phyloP scores from a whole-genome alignment of 371 early-diverging fungal genomes.

The Circinella minor region DNA sequence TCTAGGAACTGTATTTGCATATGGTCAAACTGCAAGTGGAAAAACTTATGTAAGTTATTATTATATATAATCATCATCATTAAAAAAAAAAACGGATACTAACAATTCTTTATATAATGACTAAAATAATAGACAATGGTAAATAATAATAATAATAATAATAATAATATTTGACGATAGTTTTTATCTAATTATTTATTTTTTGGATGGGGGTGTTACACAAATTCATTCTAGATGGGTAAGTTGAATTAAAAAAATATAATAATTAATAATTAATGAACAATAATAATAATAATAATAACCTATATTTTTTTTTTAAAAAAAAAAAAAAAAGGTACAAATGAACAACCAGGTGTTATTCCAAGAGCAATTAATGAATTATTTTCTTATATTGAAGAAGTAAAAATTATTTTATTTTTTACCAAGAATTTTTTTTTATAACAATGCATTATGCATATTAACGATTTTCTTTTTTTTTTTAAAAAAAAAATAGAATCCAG shows the following conservation, averaged over 20 bases:
- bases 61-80: not conserved
- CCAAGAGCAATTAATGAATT: conserved; percentile 59
- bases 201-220: not conserved
- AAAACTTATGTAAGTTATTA: conserved; percentile 65
- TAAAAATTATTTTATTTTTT: conserved; percentile 8
- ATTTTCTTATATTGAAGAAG: conserved; percentile 57
- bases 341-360: conserved; percentile 63
- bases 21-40: conserved; percentile 86
- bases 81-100: too few species aligned
- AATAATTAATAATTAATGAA: too few species aligned
- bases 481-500: conserved; percentile 15
- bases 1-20: conserved; percentile 75
- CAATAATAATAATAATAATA: not conserved
- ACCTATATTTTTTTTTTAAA: not conserved
- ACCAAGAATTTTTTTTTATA: too few species aligned
- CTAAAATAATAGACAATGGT: conserved; percentile 29
- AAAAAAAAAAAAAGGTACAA: conserved; percentile 36
- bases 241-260: conserved; percentile 2
- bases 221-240: conserved; percentile 35
- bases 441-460: too few species aligned
- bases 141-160: not conserved
- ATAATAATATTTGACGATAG: not conserved
- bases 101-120: too few species aligned
- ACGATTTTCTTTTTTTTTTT: too few species aligned
- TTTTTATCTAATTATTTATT: too few species aligned